Conservation (phyloP, 345 rosid species). For the Capsella bursapastoris region DNA sequence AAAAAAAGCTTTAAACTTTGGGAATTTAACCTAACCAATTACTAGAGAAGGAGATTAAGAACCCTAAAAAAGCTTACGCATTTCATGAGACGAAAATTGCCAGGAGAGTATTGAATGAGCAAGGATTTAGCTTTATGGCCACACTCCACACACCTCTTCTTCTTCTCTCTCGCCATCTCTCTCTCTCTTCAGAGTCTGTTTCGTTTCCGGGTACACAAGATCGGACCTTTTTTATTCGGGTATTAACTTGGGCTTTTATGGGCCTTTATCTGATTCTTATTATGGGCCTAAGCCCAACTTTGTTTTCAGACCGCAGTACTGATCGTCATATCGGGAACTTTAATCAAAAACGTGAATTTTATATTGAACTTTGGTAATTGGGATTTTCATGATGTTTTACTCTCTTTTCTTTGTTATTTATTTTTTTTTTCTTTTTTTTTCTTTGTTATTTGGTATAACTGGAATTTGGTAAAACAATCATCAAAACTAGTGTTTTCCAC, state of each 20-base stretch:
- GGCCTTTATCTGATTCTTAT: background rate
- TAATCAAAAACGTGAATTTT: too few relatives aligned
- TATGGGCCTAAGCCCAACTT: background rate
- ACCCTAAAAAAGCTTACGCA: constrained; percentile 54
- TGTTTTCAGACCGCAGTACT: background rate
- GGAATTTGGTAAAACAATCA: too few relatives aligned
- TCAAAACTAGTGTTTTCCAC: too few relatives aligned
- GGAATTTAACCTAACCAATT: background rate
- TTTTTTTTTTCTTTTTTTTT: too few relatives aligned
- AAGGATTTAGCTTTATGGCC: constrained; percentile 60
- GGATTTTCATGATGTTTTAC: too few relatives aligned
- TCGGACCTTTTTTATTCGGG: background rate
- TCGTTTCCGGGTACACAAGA: background rate
- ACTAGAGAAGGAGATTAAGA: background rate
- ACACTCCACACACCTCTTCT: constrained; percentile 67
- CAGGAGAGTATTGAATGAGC: constrained; percentile 74
- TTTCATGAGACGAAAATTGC: constrained; percentile 77
- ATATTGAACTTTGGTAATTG: too few relatives aligned
- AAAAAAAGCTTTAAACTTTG: background rate
- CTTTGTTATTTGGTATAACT: too few relatives aligned
- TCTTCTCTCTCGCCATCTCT: constrained; percentile 44
- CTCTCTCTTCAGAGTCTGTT: background rate
- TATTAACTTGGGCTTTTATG: background rate
- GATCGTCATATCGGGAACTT: too few relatives aligned
- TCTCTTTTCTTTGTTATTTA: too few relatives aligned